These are phyloP conservation scores for Saccharomyces uvarum DNA, from an alignment of 1,139 yeast genomes.

Conservation along the genomic window DNA sequence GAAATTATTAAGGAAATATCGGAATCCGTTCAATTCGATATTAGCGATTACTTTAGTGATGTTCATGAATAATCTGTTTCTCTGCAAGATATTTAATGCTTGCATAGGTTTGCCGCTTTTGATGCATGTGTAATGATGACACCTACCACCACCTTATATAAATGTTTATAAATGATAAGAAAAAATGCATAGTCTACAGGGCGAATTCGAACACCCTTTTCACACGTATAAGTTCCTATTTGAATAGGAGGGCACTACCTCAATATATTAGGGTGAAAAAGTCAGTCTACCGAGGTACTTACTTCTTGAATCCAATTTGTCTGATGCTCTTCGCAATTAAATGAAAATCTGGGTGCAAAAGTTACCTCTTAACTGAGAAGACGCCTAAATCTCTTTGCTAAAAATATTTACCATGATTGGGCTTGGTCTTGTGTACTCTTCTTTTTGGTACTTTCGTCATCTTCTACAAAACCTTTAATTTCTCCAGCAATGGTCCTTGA, in stretches of 20 bases:
- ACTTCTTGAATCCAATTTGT: no score
- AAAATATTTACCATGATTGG: conserved; percentile 23
- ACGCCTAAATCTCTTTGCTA: not conserved
- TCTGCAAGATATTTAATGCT: not conserved
- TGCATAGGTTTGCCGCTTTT: not conserved
- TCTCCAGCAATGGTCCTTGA: conserved; percentile 27
- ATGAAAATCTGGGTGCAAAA: no score
- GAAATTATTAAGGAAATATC: conserved; percentile 46
- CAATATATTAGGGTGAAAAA: no score
- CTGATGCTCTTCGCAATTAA: no score
- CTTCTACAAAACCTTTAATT: conserved; percentile 26
- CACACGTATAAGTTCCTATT: not conserved
- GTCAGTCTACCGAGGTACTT: no score
- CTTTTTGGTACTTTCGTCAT: conserved; percentile 15
- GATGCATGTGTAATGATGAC: no score
- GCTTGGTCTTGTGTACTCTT: conserved; percentile 20
- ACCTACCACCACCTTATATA: not conserved
- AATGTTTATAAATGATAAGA: not conserved
- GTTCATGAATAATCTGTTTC: conserved; percentile 5
- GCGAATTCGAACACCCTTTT: not conserved
- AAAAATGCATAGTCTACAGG: not conserved
- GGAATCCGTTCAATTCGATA: conserved; percentile 46
- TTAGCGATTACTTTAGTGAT: conserved; percentile 43
- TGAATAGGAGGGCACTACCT: not conserved
- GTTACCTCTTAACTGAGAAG: no score